Evolutionary conservation across 2,329 filamentous ascomycete genomes (phyloP).

Genomic region (Pleurostoma richardsiae): DNA sequence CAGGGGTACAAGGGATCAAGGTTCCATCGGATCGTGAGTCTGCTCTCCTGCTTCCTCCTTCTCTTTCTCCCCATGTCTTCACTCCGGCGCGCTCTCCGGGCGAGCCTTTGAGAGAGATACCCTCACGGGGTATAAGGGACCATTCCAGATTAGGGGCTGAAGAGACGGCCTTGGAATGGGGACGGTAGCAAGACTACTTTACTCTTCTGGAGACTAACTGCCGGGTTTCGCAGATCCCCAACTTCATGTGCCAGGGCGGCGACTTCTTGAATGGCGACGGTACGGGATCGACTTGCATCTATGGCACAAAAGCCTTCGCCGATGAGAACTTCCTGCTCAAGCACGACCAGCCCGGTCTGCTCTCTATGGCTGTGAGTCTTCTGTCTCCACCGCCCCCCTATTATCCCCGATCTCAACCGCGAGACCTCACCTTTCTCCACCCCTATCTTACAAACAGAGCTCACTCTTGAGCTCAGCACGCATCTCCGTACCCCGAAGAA

Average conservation of each 20-base stretch:
- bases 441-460: no score
- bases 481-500: no score
- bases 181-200: no score
- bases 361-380: slow-evolving; percentile 83
- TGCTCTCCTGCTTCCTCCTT: neutral
- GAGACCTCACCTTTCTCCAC: no score
- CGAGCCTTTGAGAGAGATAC: no score
- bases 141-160: no score
- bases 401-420: slow-evolving; percentile 1
- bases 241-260: slow-evolving; percentile 96
- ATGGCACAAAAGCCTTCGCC: slow-evolving; percentile 75
- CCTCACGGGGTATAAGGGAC: no score
- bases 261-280: slow-evolving; percentile 94
- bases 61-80: neutral
- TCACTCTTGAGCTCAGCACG: no score
- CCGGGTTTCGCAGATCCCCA: slow-evolving; percentile 62
- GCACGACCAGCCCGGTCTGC: slow-evolving; percentile 73
- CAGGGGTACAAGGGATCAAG: slow-evolving; percentile 94
- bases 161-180: no score
- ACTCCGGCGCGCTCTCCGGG: no score
- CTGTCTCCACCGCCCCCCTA: slow-evolving; percentile 1
- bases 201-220: neutral
- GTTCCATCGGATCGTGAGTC: slow-evolving; percentile 84
- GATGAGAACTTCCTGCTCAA: slow-evolving; percentile 85
- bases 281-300: slow-evolving; percentile 83